phyloP scores from a whole-genome alignment of 2,329 filamentous ascomycete species.

The Sporothrix brasiliensis region DNA sequence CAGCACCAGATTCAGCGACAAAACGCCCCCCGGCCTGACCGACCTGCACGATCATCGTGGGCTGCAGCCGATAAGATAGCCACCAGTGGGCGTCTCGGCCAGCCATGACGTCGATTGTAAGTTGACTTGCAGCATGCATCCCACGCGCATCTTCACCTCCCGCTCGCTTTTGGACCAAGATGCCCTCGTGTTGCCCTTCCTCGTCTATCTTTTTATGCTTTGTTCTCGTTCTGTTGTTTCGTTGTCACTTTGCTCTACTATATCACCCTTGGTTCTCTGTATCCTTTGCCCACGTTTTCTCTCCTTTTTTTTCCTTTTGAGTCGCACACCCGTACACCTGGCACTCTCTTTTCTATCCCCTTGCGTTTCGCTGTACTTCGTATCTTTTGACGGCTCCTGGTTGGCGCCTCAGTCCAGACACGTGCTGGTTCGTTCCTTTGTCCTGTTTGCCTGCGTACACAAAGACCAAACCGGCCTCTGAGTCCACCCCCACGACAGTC shows the following conservation, averaged over 20 bases:
- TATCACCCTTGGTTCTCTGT: neutral
- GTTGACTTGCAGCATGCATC: constrained; percentile 31
- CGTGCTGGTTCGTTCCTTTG: neutral
- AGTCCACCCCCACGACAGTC: neutral
- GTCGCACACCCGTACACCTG: constrained; percentile 5
- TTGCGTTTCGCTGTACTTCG: neutral
- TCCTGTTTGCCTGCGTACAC: neutral
- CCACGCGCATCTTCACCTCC: constrained; percentile 5
- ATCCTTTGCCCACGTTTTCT: neutral
- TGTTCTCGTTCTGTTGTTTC: constrained; percentile 6
- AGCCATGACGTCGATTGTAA: constrained; percentile 44
- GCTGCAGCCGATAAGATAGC: constrained; percentile 35
- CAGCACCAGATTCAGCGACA: neutral
- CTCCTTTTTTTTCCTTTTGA: constrained; percentile 6
- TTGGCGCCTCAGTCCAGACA: constrained; percentile 3
- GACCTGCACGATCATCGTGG: constrained; percentile 24
- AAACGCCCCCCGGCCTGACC: constrained; percentile 20
- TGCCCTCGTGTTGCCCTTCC: neutral
- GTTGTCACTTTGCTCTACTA: neutral
- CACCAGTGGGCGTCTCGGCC: constrained; percentile 28
- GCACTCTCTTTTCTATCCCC: neutral
- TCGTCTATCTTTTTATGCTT: neutral
- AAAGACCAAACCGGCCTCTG: neutral
- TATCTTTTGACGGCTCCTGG: constrained; percentile 8
- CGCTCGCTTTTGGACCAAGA: constrained; percentile 7